Percentiles rank a stretch among this genome's conserved stretches.
phyloP scores from a whole-genome alignment of 2,329 filamentous ascomycete genomes.

The Aureobasidium sp. region DNA sequence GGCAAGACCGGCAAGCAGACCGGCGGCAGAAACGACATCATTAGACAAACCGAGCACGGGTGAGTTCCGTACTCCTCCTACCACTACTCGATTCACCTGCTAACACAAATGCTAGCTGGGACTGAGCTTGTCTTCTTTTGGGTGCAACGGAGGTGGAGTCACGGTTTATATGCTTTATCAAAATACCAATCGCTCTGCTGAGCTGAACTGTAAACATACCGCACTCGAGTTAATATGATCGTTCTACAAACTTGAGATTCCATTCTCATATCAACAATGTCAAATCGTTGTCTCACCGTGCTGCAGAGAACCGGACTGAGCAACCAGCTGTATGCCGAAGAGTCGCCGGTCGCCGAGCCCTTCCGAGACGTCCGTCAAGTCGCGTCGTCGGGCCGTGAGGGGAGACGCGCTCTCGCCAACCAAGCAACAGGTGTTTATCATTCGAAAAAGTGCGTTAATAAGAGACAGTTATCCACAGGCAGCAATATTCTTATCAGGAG shows the following conservation, averaged over 20 bases:
- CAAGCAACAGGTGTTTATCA: not conserved
- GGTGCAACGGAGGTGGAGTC: not conserved
- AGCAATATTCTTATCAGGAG: not conserved
- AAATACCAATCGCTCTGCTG: slow-evolving; percentile 5
- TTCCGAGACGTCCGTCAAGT: slow-evolving; percentile 1
- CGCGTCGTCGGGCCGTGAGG: slow-evolving; percentile 6
- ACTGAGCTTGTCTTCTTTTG: not conserved
- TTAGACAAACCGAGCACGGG: slow-evolving; percentile 72
- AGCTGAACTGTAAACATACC: slow-evolving; percentile 5
- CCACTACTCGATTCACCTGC: not conserved
- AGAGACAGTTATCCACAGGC: not conserved
- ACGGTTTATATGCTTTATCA: slow-evolving; percentile 11
- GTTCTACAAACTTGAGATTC: not conserved
- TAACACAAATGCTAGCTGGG: not conserved
- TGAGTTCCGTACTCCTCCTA: slow-evolving; percentile 34
- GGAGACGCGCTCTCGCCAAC: slow-evolving; percentile 8
- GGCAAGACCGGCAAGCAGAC: slow-evolving; percentile 69
- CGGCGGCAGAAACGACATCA: slow-evolving; percentile 55
- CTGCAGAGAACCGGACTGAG: not conserved
- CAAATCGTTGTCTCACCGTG: not conserved
- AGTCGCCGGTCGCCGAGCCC: not conserved
- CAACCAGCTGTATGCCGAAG: not conserved
- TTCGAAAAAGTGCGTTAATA: not conserved
- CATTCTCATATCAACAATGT: not conserved
- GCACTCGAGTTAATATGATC: not conserved